phyloP scores from a whole-genome alignment of 2,329 filamentous ascomycete species.

The Aspergillus versicolor region DNA sequence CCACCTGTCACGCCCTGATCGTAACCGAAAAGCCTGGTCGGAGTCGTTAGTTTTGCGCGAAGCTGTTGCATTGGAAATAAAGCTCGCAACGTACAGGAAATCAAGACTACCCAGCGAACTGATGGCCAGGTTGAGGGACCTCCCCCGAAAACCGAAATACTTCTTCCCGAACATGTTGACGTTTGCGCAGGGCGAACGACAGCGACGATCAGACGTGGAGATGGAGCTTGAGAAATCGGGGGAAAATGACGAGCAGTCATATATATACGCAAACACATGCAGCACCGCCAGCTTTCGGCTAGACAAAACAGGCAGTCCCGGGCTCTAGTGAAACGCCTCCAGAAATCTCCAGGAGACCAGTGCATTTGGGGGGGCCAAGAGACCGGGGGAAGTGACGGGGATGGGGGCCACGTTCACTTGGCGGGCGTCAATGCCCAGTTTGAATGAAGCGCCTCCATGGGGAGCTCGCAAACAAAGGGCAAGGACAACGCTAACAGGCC shows the following conservation, averaged over 20 bases:
- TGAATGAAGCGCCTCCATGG: neutral
- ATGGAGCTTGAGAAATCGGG: neutral
- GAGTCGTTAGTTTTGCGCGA: slow-evolving; percentile 12
- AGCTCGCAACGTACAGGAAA: slow-evolving; percentile 25
- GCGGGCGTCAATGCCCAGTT: neutral
- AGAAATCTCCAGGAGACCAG: slow-evolving; percentile 5
- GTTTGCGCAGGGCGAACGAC: slow-evolving; percentile 11
- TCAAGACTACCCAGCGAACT: slow-evolving; percentile 46
- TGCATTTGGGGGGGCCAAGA: slow-evolving; percentile 22
- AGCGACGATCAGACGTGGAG: slow-evolving; percentile 6
- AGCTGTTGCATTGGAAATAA: neutral
- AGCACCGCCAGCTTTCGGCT: slow-evolving; percentile 15
- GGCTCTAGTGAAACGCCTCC: slow-evolving; percentile 4
- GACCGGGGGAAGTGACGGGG: slow-evolving; percentile 22
- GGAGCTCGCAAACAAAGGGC: neutral
- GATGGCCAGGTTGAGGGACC: slow-evolving; percentile 36
- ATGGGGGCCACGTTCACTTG: slow-evolving; percentile 6
- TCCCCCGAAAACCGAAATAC: slow-evolving; percentile 28
- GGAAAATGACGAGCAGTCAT: slow-evolving; percentile 9
- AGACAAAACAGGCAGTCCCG: slow-evolving; percentile 27
- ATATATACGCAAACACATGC: slow-evolving; percentile 22
- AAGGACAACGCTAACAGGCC: neutral
- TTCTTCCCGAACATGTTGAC: slow-evolving; percentile 29
- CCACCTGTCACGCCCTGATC: slow-evolving; percentile 45
- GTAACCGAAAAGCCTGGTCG: slow-evolving; percentile 35